Evolutionary conservation across 202 grass and related monocot species (phyloP), one percentile per base, ranked within the genome.

Genomic region (Panicum hallii): DNA sequence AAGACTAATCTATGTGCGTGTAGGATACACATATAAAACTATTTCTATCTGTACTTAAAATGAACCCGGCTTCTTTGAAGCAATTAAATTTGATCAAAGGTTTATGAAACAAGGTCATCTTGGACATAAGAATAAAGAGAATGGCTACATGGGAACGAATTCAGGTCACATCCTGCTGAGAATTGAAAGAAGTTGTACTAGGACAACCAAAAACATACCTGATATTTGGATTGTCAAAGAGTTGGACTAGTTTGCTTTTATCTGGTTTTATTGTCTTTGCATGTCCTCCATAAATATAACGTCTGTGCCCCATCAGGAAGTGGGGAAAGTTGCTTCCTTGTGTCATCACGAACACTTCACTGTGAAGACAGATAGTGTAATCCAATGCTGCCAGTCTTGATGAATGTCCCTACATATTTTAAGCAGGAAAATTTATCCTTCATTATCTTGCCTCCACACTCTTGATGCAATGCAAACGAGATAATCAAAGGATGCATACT

Each of bases 241-340:
- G 90, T 52, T 92, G 77, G 58, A 94, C 91, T 72, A 98, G 79
- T 80, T 92, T 98, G 63, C 55, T 71, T 83, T 98, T 98, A 74
- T 98, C 93, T 43, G 95, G 95, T 52, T 93, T 93, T 72, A 95
- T 98, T 64, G 93, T 98, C 81, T 89, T 98, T 30, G 89, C 84
- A 65, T 92, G 88, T 47, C 95, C 95, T 75, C 47, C 93, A 64
- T 95, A 92, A 50, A 89, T 54, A 79, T 95, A 95, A 63, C 88
- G 90, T 65, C 93, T 86, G 54, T 95, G 91, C 26, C 95, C 95
- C 67, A 95, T 90, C 84, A 98, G 52, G 63, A 98, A 98, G 63
- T 98, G 95, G 50, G 93, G 95, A 23, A 98, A 98, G 64, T 95
- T 98, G 75, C 91, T 92, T 72, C 95, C 95, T 95, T 98, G 95